Evolutionary conservation across 2,329 filamentous ascomycete species (phyloP), one percentile per base, ranked within the genome.

Genomic region (Westerdykella sp.): DNA sequence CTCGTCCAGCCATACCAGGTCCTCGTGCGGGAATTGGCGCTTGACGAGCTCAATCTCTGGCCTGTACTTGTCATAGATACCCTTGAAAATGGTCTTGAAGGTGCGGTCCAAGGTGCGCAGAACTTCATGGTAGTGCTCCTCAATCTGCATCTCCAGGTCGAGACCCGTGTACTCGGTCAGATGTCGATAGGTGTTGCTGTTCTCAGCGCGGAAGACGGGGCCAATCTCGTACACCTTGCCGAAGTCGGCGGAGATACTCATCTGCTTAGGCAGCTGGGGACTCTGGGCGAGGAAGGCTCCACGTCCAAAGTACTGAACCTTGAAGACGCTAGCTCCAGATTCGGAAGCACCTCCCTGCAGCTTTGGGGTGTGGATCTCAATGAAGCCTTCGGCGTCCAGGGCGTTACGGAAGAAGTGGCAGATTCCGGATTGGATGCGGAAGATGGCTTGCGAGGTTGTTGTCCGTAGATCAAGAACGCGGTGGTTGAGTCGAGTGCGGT

Each of bases 291-390:
- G 71, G 72, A 93, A 96, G 3, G 89, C 90, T 15, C 80, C 80
- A 41, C 90, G 81, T 23, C 83, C 86, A 69, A 96, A 96, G 70
- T 96, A 96, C 60, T 93, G 86, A 39, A 95, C 80, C 63, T 87
- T 83, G 74, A 96, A 96, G 5, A 96, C 90, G 50, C 87, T 88
- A 12, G 90, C 84, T 37, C 90, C 90, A 37, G 87, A 95, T 67
- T 96, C 90, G 1, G 90, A 95, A 1, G 90, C 90, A 11, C 85
- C 83, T 1, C 87, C 87, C 71, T 95, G 88, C 35, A 96, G 73
- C 69, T 95, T 96, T 2, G 90, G 90, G 0, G 88, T 95, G 63
- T 95, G 88, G 47, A 96, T 95, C 67, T 96, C 90, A 46, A 95
- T 84, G 63, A 96, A 96, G 13, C 81, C 84, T 49, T 84, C 74